Evolutionary conservation across 106 monocot genomes (phyloP).

Genomic region (Dactylorhiza incarnata): DNA sequence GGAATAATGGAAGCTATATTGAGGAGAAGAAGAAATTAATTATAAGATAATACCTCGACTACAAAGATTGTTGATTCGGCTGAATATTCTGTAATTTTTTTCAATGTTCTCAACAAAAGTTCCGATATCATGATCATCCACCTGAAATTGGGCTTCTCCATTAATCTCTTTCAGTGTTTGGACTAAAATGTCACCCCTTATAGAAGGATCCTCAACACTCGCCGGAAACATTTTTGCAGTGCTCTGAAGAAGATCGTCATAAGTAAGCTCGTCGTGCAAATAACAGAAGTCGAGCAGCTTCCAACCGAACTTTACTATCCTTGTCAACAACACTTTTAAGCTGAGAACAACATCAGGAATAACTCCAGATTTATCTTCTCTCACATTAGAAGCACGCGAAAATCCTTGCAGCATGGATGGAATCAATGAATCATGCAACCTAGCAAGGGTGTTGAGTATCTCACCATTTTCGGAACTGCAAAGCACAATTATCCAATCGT

Average conservation of each 20-base stretch:
- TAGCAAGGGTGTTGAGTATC: slow-evolving; percentile 48
- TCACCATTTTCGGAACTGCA: slow-evolving; percentile 69
- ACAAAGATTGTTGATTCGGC: slow-evolving; percentile 30
- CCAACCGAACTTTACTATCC: slow-evolving; percentile 82
- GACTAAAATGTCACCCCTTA: slow-evolving; percentile 81
- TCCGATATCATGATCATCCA: slow-evolving; percentile 15
- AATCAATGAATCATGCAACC: slow-evolving; percentile 73
- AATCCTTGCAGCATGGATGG: slow-evolving; percentile 60
- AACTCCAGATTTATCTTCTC: neutral
- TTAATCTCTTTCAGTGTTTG: slow-evolving; percentile 65
- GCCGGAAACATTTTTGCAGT: slow-evolving; percentile 65
- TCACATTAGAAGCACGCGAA: slow-evolving; percentile 21
- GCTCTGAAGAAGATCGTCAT: slow-evolving; percentile 27
- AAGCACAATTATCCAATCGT: neutral
- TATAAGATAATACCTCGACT: slow-evolving; percentile 12
- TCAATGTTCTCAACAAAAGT: slow-evolving; percentile 56
- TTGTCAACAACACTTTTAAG: slow-evolving; percentile 50
- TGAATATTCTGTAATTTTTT: slow-evolving; percentile 28
- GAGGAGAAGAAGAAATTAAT: neutral
- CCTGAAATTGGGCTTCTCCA: slow-evolving; percentile 26
- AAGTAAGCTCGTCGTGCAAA: slow-evolving; percentile 37
- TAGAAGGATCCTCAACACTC: slow-evolving; percentile 72
- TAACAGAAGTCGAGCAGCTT: slow-evolving; percentile 72
- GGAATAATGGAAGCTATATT: neutral
- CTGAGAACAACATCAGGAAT: slow-evolving; percentile 27